A percentile compares a stretch with the other conserved stretches of the same genome.
Evolutionary conservation across 345 rosid species (phyloP).

Genomic region (Boechera divaricarpa): DNA sequence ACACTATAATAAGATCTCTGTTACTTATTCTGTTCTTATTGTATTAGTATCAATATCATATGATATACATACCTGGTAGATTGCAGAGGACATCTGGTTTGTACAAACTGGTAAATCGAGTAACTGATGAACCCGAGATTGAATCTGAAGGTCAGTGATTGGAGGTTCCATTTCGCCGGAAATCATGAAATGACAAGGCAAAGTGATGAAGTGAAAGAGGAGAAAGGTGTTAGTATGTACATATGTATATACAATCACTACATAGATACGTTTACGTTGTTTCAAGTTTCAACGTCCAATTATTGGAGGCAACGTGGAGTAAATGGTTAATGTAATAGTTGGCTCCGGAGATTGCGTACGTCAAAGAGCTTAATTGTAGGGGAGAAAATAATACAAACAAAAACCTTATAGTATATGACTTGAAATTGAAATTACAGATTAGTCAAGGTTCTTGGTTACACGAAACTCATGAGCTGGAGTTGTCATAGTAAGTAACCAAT

Average conservation of each 20-base stretch:
- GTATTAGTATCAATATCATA: neutral
- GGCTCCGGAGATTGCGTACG: constrained; percentile 62
- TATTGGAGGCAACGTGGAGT: constrained; percentile 48
- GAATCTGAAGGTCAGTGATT: constrained; percentile 34
- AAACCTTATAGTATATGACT: constrained; percentile 25
- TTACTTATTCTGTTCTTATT: neutral
- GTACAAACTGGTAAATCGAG: constrained; percentile 64
- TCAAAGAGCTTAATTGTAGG: constrained; percentile 31
- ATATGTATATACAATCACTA: constrained; percentile 7
- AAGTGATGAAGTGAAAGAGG: constrained; percentile 27
- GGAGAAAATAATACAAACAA: constrained; percentile 33
- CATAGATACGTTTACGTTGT: constrained; percentile 20
- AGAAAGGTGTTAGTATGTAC: neutral
- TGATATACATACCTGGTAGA: constrained; percentile 61
- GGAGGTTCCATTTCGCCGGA: constrained; percentile 31
- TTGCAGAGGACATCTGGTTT: constrained; percentile 68
- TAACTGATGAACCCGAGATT: constrained; percentile 51
- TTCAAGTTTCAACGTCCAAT: constrained; percentile 34
- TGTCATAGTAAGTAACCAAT: constrained; percentile 37
- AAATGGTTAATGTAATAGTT: constrained; percentile 43
- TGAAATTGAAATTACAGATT: constrained; percentile 9
- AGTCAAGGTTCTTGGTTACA: constrained; percentile 42
- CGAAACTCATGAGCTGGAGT: constrained; percentile 32
- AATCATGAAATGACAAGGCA: constrained; percentile 39
- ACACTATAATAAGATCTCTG: constrained; percentile 48